Conservation (phyloP, 2,329 filamentous ascomycete genomes). For the Monilinia vaccinii-corymbosi region DNA sequence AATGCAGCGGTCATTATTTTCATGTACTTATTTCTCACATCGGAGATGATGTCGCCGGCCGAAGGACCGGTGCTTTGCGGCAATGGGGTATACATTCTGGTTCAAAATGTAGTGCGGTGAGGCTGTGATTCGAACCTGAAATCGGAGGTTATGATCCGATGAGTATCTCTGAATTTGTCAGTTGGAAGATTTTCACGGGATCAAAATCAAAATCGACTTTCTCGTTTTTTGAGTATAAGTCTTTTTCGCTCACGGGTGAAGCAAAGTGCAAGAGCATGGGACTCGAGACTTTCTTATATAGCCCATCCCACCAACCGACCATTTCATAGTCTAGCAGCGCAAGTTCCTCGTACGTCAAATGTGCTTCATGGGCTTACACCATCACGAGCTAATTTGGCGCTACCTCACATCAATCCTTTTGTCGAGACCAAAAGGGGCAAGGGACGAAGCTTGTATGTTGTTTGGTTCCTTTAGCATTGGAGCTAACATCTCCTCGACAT, state of each 20-base stretch:
- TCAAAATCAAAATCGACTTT: not conserved
- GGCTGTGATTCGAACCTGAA: not conserved
- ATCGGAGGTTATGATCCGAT: no score
- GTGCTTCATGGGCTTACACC: not conserved
- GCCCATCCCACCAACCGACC: no score
- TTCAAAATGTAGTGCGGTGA: not conserved
- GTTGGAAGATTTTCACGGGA: not conserved
- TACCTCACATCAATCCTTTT: not conserved
- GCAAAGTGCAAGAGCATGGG: not conserved
- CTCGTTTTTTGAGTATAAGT: not conserved
- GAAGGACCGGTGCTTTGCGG: no score
- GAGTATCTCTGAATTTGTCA: not conserved
- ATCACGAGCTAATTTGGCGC: no score
- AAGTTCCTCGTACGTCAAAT: not conserved
- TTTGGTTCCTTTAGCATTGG: not conserved
- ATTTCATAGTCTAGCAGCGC: not conserved
- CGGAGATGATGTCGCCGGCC: not conserved
- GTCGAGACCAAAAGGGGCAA: not conserved
- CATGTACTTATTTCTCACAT: not conserved
- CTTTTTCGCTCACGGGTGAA: not conserved
- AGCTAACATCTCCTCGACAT: not conserved
- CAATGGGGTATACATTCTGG: not conserved
- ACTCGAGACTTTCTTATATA: not conserved
- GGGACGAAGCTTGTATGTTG: not conserved
- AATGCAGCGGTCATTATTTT: not conserved